Evolutionary conservation across 306 rosid genomes (phyloP).

Genomic region (Albizia julibrissin): DNA sequence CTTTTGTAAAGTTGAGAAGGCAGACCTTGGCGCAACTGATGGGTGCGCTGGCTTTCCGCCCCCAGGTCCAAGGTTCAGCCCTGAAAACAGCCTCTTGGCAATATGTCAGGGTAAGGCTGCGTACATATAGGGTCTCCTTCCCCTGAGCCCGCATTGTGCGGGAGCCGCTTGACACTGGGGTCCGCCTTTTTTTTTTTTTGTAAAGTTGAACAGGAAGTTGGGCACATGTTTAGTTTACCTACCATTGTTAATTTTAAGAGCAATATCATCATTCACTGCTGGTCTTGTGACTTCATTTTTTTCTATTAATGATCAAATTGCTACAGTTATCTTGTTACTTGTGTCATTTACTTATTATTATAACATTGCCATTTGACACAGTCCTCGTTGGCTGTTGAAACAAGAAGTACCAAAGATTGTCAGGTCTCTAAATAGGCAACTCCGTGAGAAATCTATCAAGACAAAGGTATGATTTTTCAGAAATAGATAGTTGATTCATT

Average conservation of each 20-base stretch:
- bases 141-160: no score
- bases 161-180: no score
- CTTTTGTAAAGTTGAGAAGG: background rate
- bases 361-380: constrained; percentile 49
- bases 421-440: constrained; percentile 87
- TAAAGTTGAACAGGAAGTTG: background rate
- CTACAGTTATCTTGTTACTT: constrained; percentile 8
- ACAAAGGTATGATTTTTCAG: constrained; percentile 68
- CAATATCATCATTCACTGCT: background rate
- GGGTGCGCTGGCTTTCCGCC: no score
- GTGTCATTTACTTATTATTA: constrained; percentile 34
- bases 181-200: no score
- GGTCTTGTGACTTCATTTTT: constrained; percentile 1
- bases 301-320: constrained; percentile 4
- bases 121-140: no score
- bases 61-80: no score
- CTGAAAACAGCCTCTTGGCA: no score
- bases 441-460: constrained; percentile 97
- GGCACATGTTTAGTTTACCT: background rate
- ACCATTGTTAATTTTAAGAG: background rate
- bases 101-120: no score
- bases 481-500: constrained; percentile 26
- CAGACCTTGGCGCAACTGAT: no score
- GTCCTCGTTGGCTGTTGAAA: constrained; percentile 98
- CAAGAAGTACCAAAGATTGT: constrained; percentile 93